Evolutionary conservation across 192 early-diverging fungal species (phyloP).

Genomic region (Coemansia sp.): DNA sequence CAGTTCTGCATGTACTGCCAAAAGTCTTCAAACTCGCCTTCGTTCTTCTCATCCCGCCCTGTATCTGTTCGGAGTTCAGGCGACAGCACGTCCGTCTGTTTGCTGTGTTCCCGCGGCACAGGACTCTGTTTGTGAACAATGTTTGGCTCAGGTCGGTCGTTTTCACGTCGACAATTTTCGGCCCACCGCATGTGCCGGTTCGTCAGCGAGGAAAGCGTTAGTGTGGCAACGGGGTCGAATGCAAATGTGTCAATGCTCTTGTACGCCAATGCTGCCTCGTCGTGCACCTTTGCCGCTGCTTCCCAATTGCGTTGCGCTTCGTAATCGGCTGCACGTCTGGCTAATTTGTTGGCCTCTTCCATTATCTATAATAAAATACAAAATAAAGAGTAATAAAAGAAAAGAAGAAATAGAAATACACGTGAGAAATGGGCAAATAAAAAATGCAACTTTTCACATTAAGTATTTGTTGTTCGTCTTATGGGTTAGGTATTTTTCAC

Average conservation of each 20-base stretch:
- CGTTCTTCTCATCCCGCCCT: constrained; percentile 16
- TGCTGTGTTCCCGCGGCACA: background rate
- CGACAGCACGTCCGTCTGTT: background rate
- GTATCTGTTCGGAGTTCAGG: too few relatives aligned
- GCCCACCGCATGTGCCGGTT: constrained; percentile 48
- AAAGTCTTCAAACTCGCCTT: constrained; percentile 52
- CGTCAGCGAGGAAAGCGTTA: constrained; percentile 37
- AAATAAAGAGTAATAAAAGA: background rate
- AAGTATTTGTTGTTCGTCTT: too few relatives aligned
- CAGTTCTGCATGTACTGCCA: constrained; percentile 57
- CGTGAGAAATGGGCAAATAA: too few relatives aligned
- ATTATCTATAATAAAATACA: constrained; percentile 16
- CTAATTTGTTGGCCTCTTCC: constrained; percentile 37
- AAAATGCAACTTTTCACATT: too few relatives aligned
- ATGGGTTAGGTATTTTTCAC: too few relatives aligned
- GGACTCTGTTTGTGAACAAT: background rate
- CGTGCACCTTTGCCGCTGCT: constrained; percentile 26
- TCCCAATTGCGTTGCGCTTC: constrained; percentile 27
- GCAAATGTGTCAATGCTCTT: constrained; percentile 18
- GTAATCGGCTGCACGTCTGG: constrained; percentile 29
- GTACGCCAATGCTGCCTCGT: constrained; percentile 30
- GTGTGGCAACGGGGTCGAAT: constrained; percentile 45
- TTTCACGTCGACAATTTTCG: constrained; percentile 38
- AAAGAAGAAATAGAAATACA: background rate
- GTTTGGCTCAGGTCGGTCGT: background rate